Evolutionary conservation across 192 early-diverging fungal species (phyloP).

Genomic region (Neocallimastix lanati): DNA sequence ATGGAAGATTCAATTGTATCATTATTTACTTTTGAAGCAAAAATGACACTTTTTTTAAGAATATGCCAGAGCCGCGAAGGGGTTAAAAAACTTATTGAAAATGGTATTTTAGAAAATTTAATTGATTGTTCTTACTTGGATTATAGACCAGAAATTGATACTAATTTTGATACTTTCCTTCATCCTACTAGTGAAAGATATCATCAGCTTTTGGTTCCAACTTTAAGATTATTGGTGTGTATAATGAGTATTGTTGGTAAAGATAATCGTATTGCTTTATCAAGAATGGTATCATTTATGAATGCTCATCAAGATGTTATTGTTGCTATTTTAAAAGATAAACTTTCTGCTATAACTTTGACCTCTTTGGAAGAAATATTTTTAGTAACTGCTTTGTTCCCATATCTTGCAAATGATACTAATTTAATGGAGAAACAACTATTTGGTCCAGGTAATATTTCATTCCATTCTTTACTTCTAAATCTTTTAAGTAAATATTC

Average conservation of each 20-base stretch:
- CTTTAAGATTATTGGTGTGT: slow-evolving; percentile 34
- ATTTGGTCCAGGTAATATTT: slow-evolving; percentile 17
- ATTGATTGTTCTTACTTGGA: slow-evolving; percentile 53
- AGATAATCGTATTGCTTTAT: slow-evolving; percentile 20
- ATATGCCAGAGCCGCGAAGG: slow-evolving; percentile 54
- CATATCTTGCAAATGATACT: slow-evolving; percentile 16
- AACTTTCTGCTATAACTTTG: slow-evolving; percentile 12
- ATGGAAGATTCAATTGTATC: slow-evolving; percentile 28
- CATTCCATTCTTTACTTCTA: slow-evolving; percentile 20
- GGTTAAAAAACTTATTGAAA: slow-evolving; percentile 55
- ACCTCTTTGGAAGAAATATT: slow-evolving; percentile 25
- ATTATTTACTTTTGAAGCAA: slow-evolving; percentile 59
- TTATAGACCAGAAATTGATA: slow-evolving; percentile 32
- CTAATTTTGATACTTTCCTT: slow-evolving; percentile 1
- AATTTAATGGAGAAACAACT: slow-evolving; percentile 3
- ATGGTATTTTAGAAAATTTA: slow-evolving; percentile 60
- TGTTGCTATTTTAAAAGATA: slow-evolving; percentile 30
- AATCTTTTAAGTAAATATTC: slow-evolving; percentile 20
- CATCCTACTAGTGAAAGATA: slow-evolving; percentile 24
- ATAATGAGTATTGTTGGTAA: slow-evolving; percentile 21
- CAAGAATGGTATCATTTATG: slow-evolving; percentile 17
- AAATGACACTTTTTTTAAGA: slow-evolving; percentile 65
- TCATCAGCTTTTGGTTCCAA: slow-evolving; percentile 39
- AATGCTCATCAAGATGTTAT: slow-evolving; percentile 26
- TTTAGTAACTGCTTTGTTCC: slow-evolving; percentile 19